Base-by-base conservation (phyloP, 2,329 filamentous ascomycete genomes). In the Sporothrix pallida region DNA sequence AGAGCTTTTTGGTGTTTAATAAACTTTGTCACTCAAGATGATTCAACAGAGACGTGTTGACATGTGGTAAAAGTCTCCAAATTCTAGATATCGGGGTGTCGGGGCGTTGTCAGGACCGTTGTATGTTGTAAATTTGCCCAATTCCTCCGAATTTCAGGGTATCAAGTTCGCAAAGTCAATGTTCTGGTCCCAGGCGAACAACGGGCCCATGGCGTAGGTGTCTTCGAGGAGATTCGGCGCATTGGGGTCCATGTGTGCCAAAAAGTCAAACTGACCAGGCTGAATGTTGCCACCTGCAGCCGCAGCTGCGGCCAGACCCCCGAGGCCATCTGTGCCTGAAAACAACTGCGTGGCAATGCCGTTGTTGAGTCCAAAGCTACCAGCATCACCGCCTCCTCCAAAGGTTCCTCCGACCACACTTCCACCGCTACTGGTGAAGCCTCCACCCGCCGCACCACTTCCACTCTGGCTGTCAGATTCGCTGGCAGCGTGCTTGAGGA, bases 151-250 rank as follows among this genome's bases (percentile, higher is more conserved):
- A 0, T 10, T 3, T 68, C 65, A 68, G 23, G 67, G 67, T 56
- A 69, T 20, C 67, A 52, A 52, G 37, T 56, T 52, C 4, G 65
- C n/a, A 70, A 75, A 73, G 37, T 75, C 74, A 37, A 75, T 50
- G 26, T 50, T 73, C 48, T 75, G 74, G 62, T 75, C 74, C 74
- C 74, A 75, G 46, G 62, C 68, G 37, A 73, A 75, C 2, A 75
- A n/a, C 7, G 72, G 71, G 1, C 72, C 72, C 72, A 75, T 72
- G 1, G 71, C 54, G 72, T 73, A 75, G 10, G 74, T 73, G 54
- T 71, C 69, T 48, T 73, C 71, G 48, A 73, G 68, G 20, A 73
- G 17, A 20, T 23, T 72, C 4, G 72, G 68, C 31, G 12, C 69
- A 42, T 54, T 71, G 23, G 69, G 62, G 62, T 75, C 70, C 67